phyloP scores from a whole-genome alignment of 345 rosid species.

The Carallia pectinifolia region DNA sequence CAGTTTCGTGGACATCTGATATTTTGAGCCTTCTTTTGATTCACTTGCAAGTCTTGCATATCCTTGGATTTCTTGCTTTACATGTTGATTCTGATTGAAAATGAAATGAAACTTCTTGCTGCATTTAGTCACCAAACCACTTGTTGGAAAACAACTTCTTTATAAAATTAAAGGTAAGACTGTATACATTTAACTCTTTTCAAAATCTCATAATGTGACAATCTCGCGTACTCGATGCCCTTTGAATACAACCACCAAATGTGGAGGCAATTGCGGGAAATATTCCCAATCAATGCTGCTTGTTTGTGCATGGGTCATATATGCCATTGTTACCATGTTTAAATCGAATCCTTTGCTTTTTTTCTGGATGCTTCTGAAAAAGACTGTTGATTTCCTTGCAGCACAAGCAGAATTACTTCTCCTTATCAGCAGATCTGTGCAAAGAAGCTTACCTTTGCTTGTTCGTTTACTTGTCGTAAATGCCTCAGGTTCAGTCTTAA shows the following conservation, averaged over 20 bases:
- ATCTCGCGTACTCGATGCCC: constrained; percentile 2
- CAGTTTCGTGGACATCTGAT: too few species aligned
- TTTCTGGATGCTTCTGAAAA: constrained; percentile 48
- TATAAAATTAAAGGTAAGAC: too few species aligned
- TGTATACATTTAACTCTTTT: too few species aligned
- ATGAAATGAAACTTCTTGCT: too few species aligned
- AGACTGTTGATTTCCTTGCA: constrained; percentile 51
- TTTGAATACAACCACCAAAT: constrained; percentile 44
- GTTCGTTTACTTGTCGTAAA: constrained; percentile 49
- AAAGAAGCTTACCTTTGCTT: constrained; percentile 40
- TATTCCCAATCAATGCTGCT: constrained; percentile 45
- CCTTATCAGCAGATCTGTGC: constrained; percentile 48
- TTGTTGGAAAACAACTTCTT: too few species aligned
- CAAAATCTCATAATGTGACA: neutral
- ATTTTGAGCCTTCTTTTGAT: too few species aligned
- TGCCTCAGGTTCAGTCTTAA: constrained; percentile 62
- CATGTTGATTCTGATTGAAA: too few species aligned
- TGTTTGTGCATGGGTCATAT: constrained; percentile 50
- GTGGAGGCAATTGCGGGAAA: constrained; percentile 31
- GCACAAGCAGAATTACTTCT: constrained; percentile 72
- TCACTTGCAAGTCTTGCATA: too few species aligned
- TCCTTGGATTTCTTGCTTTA: too few species aligned
- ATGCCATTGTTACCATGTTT: constrained; percentile 39
- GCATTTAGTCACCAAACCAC: too few species aligned
- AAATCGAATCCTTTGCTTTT: constrained; percentile 47